phyloP scores from a whole-genome alignment of 139 green algal species.

The Marvania coccoides region DNA sequence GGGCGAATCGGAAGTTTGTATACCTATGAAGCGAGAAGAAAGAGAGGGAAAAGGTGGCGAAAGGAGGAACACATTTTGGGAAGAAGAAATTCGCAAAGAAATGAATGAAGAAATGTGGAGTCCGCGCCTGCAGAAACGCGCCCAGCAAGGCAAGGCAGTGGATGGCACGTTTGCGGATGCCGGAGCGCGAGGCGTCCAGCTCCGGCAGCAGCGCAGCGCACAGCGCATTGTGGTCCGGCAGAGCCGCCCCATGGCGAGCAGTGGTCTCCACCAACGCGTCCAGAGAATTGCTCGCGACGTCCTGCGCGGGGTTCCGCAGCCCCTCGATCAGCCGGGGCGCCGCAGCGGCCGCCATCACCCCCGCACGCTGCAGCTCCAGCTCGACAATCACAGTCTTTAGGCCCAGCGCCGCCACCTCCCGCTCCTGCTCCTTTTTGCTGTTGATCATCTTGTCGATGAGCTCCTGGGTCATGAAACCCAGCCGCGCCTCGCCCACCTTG shows the following conservation, averaged over 20 bases:
- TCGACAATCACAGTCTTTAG: constrained; percentile 75
- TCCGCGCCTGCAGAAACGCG: background rate
- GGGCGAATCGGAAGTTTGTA: too few relatives aligned
- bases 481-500: constrained; percentile 50
- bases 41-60: background rate
- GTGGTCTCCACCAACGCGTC: constrained; percentile 21
- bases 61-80: background rate
- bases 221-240: constrained; percentile 36
- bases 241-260: background rate
- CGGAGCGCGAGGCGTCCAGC: constrained; percentile 50
- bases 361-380: background rate
- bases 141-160: constrained; percentile 22
- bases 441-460: constrained; percentile 62
- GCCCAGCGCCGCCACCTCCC: constrained; percentile 73
- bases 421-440: constrained; percentile 52
- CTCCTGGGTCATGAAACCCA: constrained; percentile 47
- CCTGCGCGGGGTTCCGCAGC: background rate
- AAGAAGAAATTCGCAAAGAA: background rate
- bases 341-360: constrained; percentile 1
- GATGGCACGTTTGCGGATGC: constrained; percentile 62
- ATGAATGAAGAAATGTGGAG: too few relatives aligned
- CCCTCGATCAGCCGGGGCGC: constrained; percentile 30
- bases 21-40: too few relatives aligned
- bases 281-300: background rate
- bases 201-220: constrained; percentile 48